These are phyloP conservation scores for Lachnellula arida DNA, from an alignment of 2,329 filamentous ascomycete genomes.

Conservation along the genomic window DNA sequence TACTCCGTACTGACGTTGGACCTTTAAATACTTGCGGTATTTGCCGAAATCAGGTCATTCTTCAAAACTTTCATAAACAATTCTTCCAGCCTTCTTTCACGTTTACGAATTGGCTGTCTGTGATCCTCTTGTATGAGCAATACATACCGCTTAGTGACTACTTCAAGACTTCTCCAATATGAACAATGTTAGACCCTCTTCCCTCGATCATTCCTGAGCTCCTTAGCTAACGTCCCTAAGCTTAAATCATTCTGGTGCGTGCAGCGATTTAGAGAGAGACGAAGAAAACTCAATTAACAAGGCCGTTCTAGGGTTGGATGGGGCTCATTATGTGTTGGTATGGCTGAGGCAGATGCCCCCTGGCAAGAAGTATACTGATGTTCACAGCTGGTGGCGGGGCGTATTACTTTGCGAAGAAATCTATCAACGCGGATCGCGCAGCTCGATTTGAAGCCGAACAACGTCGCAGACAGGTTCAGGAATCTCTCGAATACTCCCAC, in stretches of 20 bases:
- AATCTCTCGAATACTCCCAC: slow-evolving; percentile 48
- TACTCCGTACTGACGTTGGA: no score
- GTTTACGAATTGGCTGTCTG: no score
- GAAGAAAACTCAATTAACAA: slow-evolving; percentile 17
- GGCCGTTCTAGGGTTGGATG: slow-evolving; percentile 68
- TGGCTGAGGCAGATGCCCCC: slow-evolving; percentile 27
- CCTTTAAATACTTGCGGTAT: no score
- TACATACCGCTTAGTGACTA: background rate
- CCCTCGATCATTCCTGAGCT: background rate
- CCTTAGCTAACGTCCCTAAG: slow-evolving; percentile 36
- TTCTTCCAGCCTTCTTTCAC: background rate
- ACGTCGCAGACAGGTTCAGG: slow-evolving; percentile 53
- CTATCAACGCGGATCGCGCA: slow-evolving; percentile 86
- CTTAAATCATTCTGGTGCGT: slow-evolving; percentile 62
- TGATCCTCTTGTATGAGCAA: no score
- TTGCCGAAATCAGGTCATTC: slow-evolving; percentile 11
- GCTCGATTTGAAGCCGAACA: slow-evolving; percentile 61
- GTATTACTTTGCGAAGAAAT: slow-evolving; percentile 93
- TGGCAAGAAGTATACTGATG: slow-evolving; percentile 10
- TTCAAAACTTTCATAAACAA: background rate
- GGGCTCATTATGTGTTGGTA: slow-evolving; percentile 83
- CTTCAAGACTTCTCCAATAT: slow-evolving; percentile 32
- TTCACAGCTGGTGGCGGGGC: slow-evolving; percentile 74
- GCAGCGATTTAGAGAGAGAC: slow-evolving; percentile 9
- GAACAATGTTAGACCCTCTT: slow-evolving; percentile 47